Percentiles rank a stretch among this genome's conserved stretches.
Evolutionary conservation across 345 rosid genomes (phyloP).

Genomic region (Eucalyptus melliodora): DNA sequence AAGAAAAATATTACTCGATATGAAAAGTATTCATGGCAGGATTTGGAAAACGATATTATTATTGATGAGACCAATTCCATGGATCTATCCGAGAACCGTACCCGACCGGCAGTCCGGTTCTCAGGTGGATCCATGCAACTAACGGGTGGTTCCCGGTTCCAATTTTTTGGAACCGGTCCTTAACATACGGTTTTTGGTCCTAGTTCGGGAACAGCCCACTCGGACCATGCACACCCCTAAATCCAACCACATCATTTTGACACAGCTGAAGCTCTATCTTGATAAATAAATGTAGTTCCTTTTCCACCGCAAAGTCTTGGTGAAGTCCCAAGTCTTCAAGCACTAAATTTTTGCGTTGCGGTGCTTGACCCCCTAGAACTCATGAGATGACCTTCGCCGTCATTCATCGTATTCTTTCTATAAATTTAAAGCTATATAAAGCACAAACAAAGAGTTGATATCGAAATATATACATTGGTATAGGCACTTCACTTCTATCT

Average conservation of each 20-base stretch:
- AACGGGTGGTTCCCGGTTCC: rapidly evolving
- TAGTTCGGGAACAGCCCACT: too few species aligned
- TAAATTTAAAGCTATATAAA: too few species aligned
- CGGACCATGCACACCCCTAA: too few species aligned
- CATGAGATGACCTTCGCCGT: not conserved
- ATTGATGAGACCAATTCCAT: too few species aligned
- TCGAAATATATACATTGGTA: too few species aligned
- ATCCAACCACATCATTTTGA: not conserved
- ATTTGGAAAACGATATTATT: too few species aligned
- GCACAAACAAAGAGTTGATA: too few species aligned
- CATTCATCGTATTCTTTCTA: not conserved
- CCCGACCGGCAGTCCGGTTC: rapidly evolving
- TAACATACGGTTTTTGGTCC: rapidly evolving
- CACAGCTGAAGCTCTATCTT: not conserved
- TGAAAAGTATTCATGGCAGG: too few species aligned
- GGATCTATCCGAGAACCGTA: rapidly evolving
- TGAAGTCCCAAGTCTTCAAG: not conserved
- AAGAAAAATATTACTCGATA: too few species aligned
- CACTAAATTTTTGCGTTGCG: not conserved
- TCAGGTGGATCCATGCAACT: too few species aligned
- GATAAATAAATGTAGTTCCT: not conserved
- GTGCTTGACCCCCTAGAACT: not conserved
- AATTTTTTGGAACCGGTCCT: too few species aligned
- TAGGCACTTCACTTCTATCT: too few species aligned
- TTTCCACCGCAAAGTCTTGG: not conserved